Evolutionary conservation across 352 stramenopile genomes (phyloP).

Genomic region (Saprolegnia parasitica): DNA sequence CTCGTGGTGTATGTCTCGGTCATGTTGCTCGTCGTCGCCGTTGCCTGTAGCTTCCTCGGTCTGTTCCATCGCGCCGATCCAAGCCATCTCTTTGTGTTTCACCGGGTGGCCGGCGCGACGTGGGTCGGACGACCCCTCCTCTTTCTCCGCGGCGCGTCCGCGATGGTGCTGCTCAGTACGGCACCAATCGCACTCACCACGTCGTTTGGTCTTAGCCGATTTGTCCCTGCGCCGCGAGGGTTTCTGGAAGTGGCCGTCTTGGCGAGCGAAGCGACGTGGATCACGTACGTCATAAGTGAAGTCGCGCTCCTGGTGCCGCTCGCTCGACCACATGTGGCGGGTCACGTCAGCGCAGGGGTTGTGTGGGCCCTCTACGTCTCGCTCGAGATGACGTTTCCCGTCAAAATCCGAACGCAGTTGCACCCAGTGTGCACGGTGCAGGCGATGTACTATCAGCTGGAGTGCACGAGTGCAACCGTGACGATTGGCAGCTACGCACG

Average conservation of each 20-base stretch:
- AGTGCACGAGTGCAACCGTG: not conserved
- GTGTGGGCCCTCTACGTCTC: not conserved
- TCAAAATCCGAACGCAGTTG: not conserved
- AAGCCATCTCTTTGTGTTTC: slow-evolving; percentile 9
- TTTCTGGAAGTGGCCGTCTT: not conserved
- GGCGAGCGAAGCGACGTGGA: slow-evolving; percentile 17
- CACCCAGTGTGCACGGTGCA: not conserved
- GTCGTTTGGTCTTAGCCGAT: not conserved
- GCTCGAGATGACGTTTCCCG: not conserved
- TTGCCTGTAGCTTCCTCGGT: not conserved
- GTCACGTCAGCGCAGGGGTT: not conserved
- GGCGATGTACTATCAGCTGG: not conserved
- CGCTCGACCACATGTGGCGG: not conserved
- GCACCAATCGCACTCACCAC: not conserved
- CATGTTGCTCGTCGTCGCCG: not conserved
- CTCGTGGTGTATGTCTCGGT: not conserved
- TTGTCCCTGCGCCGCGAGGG: not conserved
- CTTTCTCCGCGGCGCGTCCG: not conserved
- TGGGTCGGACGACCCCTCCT: slow-evolving; percentile 19
- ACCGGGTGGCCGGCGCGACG: slow-evolving; percentile 1
- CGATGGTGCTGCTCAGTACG: slow-evolving; percentile 15
- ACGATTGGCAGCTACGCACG: not conserved
- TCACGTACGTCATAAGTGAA: slow-evolving; percentile 13
- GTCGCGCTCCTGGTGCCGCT: not conserved
- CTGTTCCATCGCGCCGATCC: not conserved